Base-by-base conservation (phyloP, 768 basidiomycete genomes). In the Collybia sp. region DNA sequence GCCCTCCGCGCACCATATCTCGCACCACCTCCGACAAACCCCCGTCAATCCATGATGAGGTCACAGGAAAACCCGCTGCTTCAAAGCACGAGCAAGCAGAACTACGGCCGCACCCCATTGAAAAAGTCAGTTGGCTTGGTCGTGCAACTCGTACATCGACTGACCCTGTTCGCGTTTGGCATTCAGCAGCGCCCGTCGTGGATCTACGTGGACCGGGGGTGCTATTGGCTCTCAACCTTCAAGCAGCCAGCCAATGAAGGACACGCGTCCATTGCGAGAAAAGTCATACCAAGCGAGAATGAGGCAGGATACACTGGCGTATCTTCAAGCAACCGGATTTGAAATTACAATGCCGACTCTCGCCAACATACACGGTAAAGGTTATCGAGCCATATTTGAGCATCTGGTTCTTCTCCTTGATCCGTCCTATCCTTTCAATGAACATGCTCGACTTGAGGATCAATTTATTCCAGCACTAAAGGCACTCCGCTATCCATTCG, bases 341-440 rank as follows among this genome's bases (percentile, higher is more conserved):
- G 83, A 85, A 12, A 80, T 92, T 19, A 71, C 78, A 2, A 75
- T 81, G 60, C 76, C 82, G 45, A 81, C 81, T 2, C 69, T 96
- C 3, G 69, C 75, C 39, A 87, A 82, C 40, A 91, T 94, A 39
- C 88, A 90, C 3, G 83, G 82, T 13, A 89, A 90, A 53, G 92
- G 94, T 51, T 97, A 90, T 58, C 81, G 89, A 20, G 69, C 76
- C 1, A 87, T 97, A 35, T 93, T 96, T 60, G 80, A 88, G 44
- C 84, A 84, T 49, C 75, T 98, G 12, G 72, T 93, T 25, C 60
- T 67, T 12, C 74, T 74, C 18, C 68, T 93, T 11, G 93, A 97
- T 58, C 83, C 87, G 5, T 69, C 67, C 45, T 82, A 83, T 66
- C 71, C 77, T n/a, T 60, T 74, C 50, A 71, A 74, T 56, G 66